phyloP scores from a whole-genome alignment of 306 rosid genomes.

The Vachellia collinsii region DNA sequence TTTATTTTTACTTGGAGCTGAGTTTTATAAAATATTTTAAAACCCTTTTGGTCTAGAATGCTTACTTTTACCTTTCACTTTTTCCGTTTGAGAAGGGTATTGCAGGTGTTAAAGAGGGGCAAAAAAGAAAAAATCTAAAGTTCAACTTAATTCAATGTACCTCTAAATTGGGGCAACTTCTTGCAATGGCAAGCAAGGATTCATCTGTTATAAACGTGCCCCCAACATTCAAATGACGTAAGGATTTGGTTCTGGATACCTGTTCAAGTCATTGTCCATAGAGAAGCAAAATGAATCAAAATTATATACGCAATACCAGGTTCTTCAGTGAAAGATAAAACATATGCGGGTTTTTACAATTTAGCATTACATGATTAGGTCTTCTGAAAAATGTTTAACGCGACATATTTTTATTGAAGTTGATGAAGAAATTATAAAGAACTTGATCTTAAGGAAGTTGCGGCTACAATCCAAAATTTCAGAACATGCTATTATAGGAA shows the following conservation, averaged over 20 bases:
- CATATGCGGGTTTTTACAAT: neutral
- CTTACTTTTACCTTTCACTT: neutral
- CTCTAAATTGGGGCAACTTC: conserved; percentile 76
- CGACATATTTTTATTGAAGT: too few species aligned
- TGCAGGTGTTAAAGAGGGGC: neutral
- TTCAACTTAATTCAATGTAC: conserved; percentile 41
- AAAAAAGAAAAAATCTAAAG: neutral
- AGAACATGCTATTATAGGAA: neutral
- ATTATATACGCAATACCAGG: neutral
- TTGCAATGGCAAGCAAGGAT: conserved; percentile 75
- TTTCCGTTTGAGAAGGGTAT: neutral
- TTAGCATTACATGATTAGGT: neutral
- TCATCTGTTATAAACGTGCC: conserved; percentile 94
- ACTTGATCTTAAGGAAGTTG: too few species aligned
- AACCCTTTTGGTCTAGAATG: neutral
- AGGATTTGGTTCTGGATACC: conserved; percentile 78
- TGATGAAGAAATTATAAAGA: too few species aligned
- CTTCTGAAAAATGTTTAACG: neutral
- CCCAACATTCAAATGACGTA: conserved; percentile 82
- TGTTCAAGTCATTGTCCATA: conserved; percentile 40
- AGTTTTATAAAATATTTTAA: neutral
- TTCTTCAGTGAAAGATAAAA: neutral
- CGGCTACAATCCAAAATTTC: too few species aligned
- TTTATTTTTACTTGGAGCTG: neutral
- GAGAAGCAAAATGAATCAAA: conserved; percentile 21